Evolutionary conservation across 306 rosid genomes (phyloP).

Genomic region (Fragaria vesca): DNA sequence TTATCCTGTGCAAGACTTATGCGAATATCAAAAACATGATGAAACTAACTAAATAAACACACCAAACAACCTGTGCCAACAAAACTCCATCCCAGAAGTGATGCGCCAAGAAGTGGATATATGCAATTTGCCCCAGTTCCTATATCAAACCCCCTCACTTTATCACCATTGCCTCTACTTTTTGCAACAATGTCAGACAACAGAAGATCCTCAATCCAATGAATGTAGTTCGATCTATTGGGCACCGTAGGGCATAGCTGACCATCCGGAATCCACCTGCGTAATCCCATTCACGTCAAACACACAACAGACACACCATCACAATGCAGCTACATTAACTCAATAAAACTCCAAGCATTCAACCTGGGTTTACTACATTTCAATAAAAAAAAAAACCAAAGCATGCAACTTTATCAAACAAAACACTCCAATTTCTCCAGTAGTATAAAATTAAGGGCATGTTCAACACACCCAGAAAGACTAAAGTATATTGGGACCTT

Average conservation of each 20-base stretch:
- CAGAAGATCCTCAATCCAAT: slow-evolving; percentile 83
- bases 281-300: slow-evolving; percentile 20
- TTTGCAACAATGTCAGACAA: slow-evolving; percentile 55
- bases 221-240: slow-evolving; percentile 87
- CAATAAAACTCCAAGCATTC: background rate
- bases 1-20: slow-evolving; percentile 3
- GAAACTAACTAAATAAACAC: background rate
- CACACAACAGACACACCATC: background rate
- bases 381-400: background rate
- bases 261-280: slow-evolving; percentile 96
- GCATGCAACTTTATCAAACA: background rate
- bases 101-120: slow-evolving; percentile 91
- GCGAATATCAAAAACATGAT: background rate
- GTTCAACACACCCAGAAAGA: background rate
- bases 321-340: slow-evolving; percentile 3
- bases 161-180: slow-evolving; percentile 21
- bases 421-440: background rate
- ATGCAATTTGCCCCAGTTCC: slow-evolving; percentile 96
- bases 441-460: background rate
- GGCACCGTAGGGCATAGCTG: slow-evolving; percentile 94
- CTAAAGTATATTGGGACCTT: background rate
- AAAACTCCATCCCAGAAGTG: slow-evolving; percentile 80
- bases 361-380: background rate
- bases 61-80: slow-evolving; percentile 76
- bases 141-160: slow-evolving; percentile 82